Conservation (phyloP, 805 yeast genomes). For the Sungouiozyma ichnusensis region DNA sequence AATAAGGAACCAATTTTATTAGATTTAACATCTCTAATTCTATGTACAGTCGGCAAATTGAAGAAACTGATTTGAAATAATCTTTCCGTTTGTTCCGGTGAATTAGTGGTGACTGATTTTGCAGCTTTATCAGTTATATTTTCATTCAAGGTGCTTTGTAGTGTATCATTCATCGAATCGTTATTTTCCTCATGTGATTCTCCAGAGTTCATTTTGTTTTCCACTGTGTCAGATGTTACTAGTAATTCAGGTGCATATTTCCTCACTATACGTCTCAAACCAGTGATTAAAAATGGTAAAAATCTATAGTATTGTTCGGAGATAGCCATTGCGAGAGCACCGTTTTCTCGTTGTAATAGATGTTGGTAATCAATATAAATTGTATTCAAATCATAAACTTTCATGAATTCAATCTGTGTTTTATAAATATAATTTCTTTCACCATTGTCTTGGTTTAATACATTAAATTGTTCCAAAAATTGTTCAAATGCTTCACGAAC, state of each 20-base stretch:
- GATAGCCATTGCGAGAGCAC: conserved; percentile 81
- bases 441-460: conserved; percentile 25
- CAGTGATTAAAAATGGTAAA: conserved; percentile 70
- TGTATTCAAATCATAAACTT: conserved; percentile 61
- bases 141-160: conserved; percentile 4
- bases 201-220: not conserved
- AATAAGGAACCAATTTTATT: conserved; percentile 78
- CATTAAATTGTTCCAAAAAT: conserved; percentile 59
- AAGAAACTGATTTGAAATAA: conserved; percentile 85
- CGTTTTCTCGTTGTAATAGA: conserved; percentile 62
- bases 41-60: conserved; percentile 68
- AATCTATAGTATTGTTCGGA: conserved; percentile 88
- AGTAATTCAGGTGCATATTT: conserved; percentile 66
- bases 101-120: conserved; percentile 32
- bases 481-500: conserved; percentile 85
- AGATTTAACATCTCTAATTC: conserved; percentile 84
- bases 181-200: not conserved
- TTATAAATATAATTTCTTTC: conserved; percentile 51
- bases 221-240: conserved; percentile 32
- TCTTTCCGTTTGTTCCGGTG: conserved; percentile 47
- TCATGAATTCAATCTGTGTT: conserved; percentile 74
- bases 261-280: conserved; percentile 61
- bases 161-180: conserved; percentile 1
- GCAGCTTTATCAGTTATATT: conserved; percentile 15
- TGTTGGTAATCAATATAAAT: conserved; percentile 81